Evolutionary conservation across 2,329 filamentous ascomycete species (phyloP), one percentile per base, ranked within the genome.

Genomic region (Ascochyta lentis): DNA sequence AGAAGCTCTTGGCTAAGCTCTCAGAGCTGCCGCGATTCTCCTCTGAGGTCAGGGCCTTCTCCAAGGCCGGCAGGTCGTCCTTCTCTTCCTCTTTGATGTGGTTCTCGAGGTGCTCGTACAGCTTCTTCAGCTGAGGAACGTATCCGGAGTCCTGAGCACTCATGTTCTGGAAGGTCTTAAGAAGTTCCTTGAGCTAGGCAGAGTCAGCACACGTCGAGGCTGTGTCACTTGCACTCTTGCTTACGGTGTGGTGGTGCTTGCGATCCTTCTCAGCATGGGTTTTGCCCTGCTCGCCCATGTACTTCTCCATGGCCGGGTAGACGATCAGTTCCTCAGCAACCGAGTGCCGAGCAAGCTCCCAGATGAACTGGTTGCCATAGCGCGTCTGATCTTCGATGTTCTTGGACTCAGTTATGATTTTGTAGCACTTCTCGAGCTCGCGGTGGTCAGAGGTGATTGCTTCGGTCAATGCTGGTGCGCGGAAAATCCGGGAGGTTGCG

Each of bases 291-390:
- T 64, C 52, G 29, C 64, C 65, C 26, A 76, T 51, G 55, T 76
- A 68, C 54, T 74, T 71, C 54, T 74, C 72, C 58, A 76, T 69
- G 2, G 69, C 72, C 9, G 74, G 73, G 54, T 76, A 76, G 8
- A 76, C 63, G 6, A 74, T 68, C 6, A 84, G 65, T 59, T 84
- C 82, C 56, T 84, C 81, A 8, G 77, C 80, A 46, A 83, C 75
- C 0, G 79, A 76, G 64, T 84, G 81, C 9, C 81, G 79, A 24
- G 81, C 79, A 0, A 84, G 72, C 55, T 83, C 80, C 82, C 82
- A 83, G 13, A 77, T 79, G 57, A 84, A 81, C 54, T 81, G 77
- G 50, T 84, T 84, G 52, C 80, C 77, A 55, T 74, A 83, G 12
- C 78, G 75, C 6, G 70, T 72, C 49, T 78, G 75, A 24, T 78